A percentile compares a stretch with the other conserved stretches of the same genome.
Evolutionary conservation across 2,329 filamentous ascomycete species (phyloP).

Genomic region (Elsinoe batatas): DNA sequence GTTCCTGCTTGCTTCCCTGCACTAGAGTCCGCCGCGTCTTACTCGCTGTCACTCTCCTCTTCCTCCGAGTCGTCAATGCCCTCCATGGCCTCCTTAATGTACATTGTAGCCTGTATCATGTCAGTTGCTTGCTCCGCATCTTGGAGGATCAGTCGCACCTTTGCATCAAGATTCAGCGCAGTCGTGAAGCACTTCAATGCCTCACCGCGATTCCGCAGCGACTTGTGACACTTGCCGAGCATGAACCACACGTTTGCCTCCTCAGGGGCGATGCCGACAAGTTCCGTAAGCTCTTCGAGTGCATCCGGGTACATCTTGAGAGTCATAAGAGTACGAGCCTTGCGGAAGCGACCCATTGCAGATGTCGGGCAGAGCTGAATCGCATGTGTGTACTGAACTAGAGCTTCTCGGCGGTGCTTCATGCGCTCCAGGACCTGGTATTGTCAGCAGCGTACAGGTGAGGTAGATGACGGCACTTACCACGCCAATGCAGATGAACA

Average conservation of each 20-base stretch:
- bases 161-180: slow-evolving; percentile 89
- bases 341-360: slow-evolving; percentile 82
- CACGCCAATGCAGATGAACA: slow-evolving; percentile 85
- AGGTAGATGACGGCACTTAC: slow-evolving; percentile 36
- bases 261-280: slow-evolving; percentile 86
- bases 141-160: slow-evolving; percentile 48
- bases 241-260: slow-evolving; percentile 95
- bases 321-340: slow-evolving; percentile 75
- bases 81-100: slow-evolving; percentile 96
- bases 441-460: background rate
- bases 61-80: slow-evolving; percentile 67
- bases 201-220: slow-evolving; percentile 49
- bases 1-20: no score
- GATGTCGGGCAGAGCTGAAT: slow-evolving; percentile 72
- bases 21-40: background rate
- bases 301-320: slow-evolving; percentile 61
- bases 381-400: slow-evolving; percentile 73
- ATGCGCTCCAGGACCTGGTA: slow-evolving; percentile 62
- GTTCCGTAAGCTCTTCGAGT: slow-evolving; percentile 69
- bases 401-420: slow-evolving; percentile 67
- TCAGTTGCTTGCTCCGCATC: slow-evolving; percentile 12
- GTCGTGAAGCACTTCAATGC: slow-evolving; percentile 94
- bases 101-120: slow-evolving; percentile 61
- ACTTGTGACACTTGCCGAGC: slow-evolving; percentile 65
- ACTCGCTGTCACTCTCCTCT: slow-evolving; percentile 49